Evolutionary conservation across 2,329 filamentous ascomycete genomes (phyloP), one percentile per base, ranked within the genome.

Genomic region (Coniochaeta pulveracea): DNA sequence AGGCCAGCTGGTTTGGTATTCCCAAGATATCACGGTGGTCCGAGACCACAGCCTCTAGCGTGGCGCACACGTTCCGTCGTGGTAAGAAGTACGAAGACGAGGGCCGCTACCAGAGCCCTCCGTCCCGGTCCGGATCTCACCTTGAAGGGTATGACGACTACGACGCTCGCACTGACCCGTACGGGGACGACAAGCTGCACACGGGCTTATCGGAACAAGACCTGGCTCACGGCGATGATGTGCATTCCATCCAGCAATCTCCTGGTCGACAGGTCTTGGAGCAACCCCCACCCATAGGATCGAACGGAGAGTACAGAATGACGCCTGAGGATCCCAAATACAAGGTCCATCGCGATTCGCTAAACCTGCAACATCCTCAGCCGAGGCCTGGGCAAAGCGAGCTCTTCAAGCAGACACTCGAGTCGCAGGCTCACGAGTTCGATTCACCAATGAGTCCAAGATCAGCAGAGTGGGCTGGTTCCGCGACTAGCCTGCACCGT

Each of bases 11-110:
- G 65, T 82, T 93, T 37, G 44, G 42, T 27, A 44, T 44, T 40
- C 86, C 88, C 16, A 95, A 93, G 62, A 88, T 94, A 41, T 96
- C 91, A 5, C 76, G 91, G 26, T 98, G 91, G 91, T 96, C 89
- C 0, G 91, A 93, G 60, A 96, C 89, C 3, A 98, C 91, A 0
- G 74, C 88, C 4, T 94, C 86, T 1, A 93, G 85, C 39, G 76
- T 86, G 26, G 79, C 84, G 27, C 80, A 81, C 45, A 81, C 80
- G 25, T 81, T 88, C 53, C 75, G 80, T 25, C 75, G 72, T 47
- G 84, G 76, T 50, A 40, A 39, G 59, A 77, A 63, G 58, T 76
- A 65, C 54, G 79, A 63, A 58, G 77, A 56, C 55, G 76, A 58
- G 68, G 69, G 41, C 19, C 40, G 43, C 10, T 50, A 40, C 36